Evolutionary conservation across 441 rosid genomes (phyloP).

Genomic region (Hura crepitans): DNA sequence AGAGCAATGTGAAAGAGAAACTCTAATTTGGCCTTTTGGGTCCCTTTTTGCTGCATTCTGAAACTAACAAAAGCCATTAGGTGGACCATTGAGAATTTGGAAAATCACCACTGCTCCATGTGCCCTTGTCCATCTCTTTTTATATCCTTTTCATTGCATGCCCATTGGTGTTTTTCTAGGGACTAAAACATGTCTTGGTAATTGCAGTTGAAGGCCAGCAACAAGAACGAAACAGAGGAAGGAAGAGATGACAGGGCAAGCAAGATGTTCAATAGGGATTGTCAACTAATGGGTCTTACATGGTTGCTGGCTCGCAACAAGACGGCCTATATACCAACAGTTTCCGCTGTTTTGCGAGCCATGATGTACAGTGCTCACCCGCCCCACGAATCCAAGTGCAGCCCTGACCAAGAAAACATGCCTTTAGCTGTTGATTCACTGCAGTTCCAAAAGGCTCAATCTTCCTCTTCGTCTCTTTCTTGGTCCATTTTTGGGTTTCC

Average conservation of each 20-base stretch:
- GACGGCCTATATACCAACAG: conserved; percentile 94
- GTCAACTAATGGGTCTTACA: conserved; percentile 97
- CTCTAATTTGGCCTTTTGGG: not conserved
- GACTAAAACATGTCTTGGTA: not conserved
- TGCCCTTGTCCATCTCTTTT: not conserved
- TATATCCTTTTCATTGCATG: conserved; percentile 31
- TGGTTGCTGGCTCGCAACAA: conserved; percentile 95
- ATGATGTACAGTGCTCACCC: conserved; percentile 84
- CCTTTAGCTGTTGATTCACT: conserved; percentile 97
- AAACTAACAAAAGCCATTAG: conserved; percentile 23
- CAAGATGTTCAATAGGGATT: conserved; percentile 86
- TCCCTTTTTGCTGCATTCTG: conserved; percentile 25
- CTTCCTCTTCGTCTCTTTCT: conserved; percentile 31
- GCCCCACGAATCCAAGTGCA: conserved; percentile 68
- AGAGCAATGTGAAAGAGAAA: conserved; percentile 2
- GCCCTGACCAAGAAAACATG: conserved; percentile 99
- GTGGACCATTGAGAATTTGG: conserved; percentile 11
- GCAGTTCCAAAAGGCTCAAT: conserved; percentile 50
- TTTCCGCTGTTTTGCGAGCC: conserved; percentile 92
- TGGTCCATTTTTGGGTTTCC: conserved; percentile 20
- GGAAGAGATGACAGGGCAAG: conserved; percentile 52
- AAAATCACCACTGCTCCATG: conserved; percentile 27
- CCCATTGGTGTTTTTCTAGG: conserved; percentile 21
- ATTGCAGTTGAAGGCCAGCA: conserved; percentile 63
- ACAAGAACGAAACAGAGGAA: conserved; percentile 37